phyloP scores from a whole-genome alignment of 73 alveolate genomes.

The Paramecium primaurelia region DNA sequence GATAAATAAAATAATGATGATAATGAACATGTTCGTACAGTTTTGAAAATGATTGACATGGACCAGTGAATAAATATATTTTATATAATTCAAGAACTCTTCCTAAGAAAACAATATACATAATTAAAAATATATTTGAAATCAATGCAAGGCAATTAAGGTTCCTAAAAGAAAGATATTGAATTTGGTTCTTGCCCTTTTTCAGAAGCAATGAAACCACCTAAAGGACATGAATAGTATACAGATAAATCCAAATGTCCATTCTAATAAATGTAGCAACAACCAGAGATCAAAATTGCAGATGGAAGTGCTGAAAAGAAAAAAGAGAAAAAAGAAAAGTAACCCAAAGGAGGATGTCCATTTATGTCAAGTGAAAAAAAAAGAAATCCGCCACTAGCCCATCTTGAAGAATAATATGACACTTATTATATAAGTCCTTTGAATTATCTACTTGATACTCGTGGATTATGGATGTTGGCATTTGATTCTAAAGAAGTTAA shows the following conservation, averaged over 20 bases:
- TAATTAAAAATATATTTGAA: slow-evolving; percentile 5
- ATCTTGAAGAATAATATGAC: slow-evolving; percentile 41
- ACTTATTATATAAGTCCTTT: slow-evolving; percentile 52
- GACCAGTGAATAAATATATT: slow-evolving; percentile 5
- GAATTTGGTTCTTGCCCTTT: slow-evolving; percentile 32
- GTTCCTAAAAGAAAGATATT: background rate
- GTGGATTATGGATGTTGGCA: slow-evolving; percentile 57
- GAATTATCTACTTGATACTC: slow-evolving; percentile 46
- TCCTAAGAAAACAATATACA: background rate
- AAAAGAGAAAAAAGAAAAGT: slow-evolving; percentile 56
- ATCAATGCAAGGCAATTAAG: slow-evolving; percentile 19
- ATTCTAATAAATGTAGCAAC: background rate
- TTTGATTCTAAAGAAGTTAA: slow-evolving; percentile 53
- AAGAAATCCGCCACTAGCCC: slow-evolving; percentile 46
- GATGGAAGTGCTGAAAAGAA: slow-evolving; percentile 53
- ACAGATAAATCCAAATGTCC: slow-evolving; percentile 44
- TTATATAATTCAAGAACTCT: background rate
- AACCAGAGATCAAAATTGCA: slow-evolving; percentile 52
- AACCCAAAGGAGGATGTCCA: slow-evolving; percentile 65
- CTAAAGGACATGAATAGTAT: slow-evolving; percentile 4
- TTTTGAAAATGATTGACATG: slow-evolving; percentile 20
- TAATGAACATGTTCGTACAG: slow-evolving; percentile 1
- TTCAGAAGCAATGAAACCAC: slow-evolving; percentile 32
- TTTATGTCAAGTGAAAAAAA: slow-evolving; percentile 61
- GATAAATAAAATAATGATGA: background rate